phyloP scores from a whole-genome alignment of 257 asterid species.

The Solanum bulbocastanum region DNA sequence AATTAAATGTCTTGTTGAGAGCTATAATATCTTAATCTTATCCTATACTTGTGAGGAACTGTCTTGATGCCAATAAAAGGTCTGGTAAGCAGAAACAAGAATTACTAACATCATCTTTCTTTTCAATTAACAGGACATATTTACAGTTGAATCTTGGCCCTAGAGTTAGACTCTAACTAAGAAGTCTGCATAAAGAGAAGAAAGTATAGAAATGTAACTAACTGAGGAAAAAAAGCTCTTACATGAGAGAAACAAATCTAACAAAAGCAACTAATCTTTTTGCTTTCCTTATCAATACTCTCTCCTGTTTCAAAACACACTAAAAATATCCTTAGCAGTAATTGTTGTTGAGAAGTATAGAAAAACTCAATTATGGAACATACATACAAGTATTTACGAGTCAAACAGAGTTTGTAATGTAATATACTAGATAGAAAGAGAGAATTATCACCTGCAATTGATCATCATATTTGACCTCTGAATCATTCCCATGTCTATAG shows the following conservation, averaged over 20 bases:
- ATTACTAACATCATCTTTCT: neutral
- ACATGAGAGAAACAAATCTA: neutral
- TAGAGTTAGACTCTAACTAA: neutral
- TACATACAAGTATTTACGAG: neutral
- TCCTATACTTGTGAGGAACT: neutral
- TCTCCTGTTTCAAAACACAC: neutral
- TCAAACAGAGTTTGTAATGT: neutral
- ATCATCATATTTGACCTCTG: conserved; percentile 44
- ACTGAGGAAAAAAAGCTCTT: neutral
- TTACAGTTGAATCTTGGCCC: neutral
- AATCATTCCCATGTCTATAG: conserved; percentile 50
- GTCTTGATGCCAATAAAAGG: neutral
- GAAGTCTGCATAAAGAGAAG: neutral
- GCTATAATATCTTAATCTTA: neutral
- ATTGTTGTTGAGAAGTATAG: neutral
- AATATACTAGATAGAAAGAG: neutral
- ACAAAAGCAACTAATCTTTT: neutral
- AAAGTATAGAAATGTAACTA: neutral
- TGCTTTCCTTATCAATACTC: neutral
- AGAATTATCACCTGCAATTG: conserved; percentile 57
- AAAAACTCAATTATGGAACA: neutral
- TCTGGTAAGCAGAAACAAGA: neutral
- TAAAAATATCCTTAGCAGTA: neutral
- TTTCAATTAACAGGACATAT: neutral
- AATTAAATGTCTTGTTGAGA: neutral